These are phyloP conservation scores for Coprinopsis marcescibilis DNA, from an alignment of 768 basidiomycete species.

Conservation along the genomic window DNA sequence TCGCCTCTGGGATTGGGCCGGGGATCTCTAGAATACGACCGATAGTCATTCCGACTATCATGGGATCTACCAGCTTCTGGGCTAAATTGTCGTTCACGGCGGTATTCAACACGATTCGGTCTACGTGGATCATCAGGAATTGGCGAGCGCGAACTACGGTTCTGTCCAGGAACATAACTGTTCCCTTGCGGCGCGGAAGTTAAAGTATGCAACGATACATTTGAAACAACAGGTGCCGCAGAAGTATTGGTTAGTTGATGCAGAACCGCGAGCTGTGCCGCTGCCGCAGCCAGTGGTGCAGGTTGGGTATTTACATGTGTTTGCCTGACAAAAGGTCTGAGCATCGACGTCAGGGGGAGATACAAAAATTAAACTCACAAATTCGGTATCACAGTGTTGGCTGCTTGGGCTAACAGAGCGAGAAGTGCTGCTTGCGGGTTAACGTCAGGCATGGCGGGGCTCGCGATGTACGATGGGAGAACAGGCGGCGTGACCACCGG, in stretches of 20 bases:
- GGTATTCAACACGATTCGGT: slow-evolving; percentile 40
- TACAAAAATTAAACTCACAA: slow-evolving; percentile 6
- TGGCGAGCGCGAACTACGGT: slow-evolving; percentile 31
- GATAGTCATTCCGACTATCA: slow-evolving; percentile 47
- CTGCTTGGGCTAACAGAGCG: slow-evolving; percentile 66
- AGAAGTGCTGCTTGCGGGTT: slow-evolving; percentile 62
- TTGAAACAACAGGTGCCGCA: slow-evolving; percentile 22
- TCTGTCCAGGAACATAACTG: slow-evolving; percentile 26
- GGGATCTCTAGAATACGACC: slow-evolving; percentile 25
- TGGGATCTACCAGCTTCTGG: slow-evolving; percentile 44
- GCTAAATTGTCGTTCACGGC: slow-evolving; percentile 43
- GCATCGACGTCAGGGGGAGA: not conserved
- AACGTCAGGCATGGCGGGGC: slow-evolving; percentile 22
- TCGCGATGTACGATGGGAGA: slow-evolving; percentile 15
- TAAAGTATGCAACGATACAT: slow-evolving; percentile 26
- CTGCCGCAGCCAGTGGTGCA: slow-evolving; percentile 36
- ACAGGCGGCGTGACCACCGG: slow-evolving; percentile 18
- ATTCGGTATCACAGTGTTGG: slow-evolving; percentile 35
- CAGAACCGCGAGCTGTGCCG: slow-evolving; percentile 64
- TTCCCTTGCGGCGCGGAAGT: slow-evolving; percentile 24
- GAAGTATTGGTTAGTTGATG: slow-evolving; percentile 72
- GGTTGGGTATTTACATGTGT: slow-evolving; percentile 48
- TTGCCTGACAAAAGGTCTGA: slow-evolving; percentile 40
- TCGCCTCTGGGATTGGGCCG: slow-evolving; percentile 53
- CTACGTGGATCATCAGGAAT: slow-evolving; percentile 12